Conservation (phyloP, 2,329 filamentous ascomycete genomes). For the Colletotrichum sp. region DNA sequence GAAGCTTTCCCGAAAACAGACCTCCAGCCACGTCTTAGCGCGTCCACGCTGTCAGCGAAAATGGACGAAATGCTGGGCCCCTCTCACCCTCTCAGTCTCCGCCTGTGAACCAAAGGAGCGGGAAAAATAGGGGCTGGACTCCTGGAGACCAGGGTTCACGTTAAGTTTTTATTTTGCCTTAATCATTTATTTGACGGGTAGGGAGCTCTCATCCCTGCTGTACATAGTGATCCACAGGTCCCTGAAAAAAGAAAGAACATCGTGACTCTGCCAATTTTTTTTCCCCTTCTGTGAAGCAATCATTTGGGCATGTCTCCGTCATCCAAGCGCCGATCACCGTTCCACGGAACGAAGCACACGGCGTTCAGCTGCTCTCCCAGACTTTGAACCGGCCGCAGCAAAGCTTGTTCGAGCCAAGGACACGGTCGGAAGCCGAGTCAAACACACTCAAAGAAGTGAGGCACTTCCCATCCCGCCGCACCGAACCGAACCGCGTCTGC, state of each 20-base stretch:
- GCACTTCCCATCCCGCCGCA: not conserved
- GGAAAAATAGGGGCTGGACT: not conserved
- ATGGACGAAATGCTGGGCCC: not conserved
- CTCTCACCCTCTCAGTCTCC: not conserved
- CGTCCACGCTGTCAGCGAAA: not conserved
- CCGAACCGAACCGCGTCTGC: not conserved
- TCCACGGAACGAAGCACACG: not conserved
- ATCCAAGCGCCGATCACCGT: not conserved
- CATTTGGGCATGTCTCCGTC: not conserved
- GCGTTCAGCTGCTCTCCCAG: not conserved
- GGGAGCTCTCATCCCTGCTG: not conserved
- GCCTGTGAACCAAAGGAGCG: not conserved
- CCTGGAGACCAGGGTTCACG: not conserved
- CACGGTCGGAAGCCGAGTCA: not conserved
- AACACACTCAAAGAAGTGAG: not conserved
- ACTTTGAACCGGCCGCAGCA: not conserved
- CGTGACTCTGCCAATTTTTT: not conserved
- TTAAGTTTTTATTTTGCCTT: not conserved
- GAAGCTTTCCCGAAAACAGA: not conserved
- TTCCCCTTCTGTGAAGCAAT: not conserved
- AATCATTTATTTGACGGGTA: not conserved
- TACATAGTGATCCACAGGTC: conserved; percentile 1
- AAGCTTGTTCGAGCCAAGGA: not conserved
- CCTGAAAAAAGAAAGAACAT: not conserved
- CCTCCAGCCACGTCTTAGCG: not conserved